A percentile compares a stretch with the other conserved stretches of the same genome.
Evolutionary conservation across 2,329 filamentous ascomycete species (phyloP).

Genomic region (Colletotrichum limetticola): DNA sequence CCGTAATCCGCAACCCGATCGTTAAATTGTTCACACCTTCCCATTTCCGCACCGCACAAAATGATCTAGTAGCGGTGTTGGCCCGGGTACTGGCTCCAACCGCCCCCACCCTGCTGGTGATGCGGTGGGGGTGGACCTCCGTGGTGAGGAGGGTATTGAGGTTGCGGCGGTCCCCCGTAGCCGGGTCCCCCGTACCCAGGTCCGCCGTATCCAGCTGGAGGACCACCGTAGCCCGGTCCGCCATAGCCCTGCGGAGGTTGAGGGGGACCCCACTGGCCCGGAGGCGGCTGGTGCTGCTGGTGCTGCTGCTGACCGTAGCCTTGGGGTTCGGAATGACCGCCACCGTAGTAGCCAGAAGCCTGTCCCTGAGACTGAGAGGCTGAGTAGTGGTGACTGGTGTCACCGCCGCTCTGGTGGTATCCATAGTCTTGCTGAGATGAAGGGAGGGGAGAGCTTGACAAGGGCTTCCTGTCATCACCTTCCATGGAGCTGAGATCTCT

Average conservation of each 20-base stretch:
- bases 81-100: slow-evolving; percentile 52
- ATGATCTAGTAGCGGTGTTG: slow-evolving; percentile 43
- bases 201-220: slow-evolving; percentile 33
- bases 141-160: slow-evolving; percentile 28
- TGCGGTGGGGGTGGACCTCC: slow-evolving; percentile 34
- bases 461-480: slow-evolving; percentile 55
- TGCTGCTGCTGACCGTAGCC: slow-evolving; percentile 45
- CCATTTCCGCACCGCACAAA: background rate
- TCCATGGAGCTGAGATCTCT: slow-evolving; percentile 67
- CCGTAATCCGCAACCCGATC: background rate
- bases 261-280: slow-evolving; percentile 36
- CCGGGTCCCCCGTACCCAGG: slow-evolving; percentile 39
- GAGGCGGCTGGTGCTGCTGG: slow-evolving; percentile 39
- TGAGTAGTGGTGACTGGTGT: slow-evolving; percentile 39
- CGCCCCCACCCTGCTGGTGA: slow-evolving; percentile 37
- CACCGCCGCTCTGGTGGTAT: slow-evolving; percentile 49
- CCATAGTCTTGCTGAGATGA: slow-evolving; percentile 50
- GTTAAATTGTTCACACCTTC: background rate
- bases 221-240: slow-evolving; percentile 43
- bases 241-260: slow-evolving; percentile 41
- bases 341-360: slow-evolving; percentile 30
- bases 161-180: slow-evolving; percentile 37
- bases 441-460: slow-evolving; percentile 50
- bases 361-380: slow-evolving; percentile 34
- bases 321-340: slow-evolving; percentile 38